Evolutionary conservation across 2,329 filamentous ascomycete species (phyloP), one percentile per base, ranked within the genome.

Genomic region (Fusarium sp.): DNA sequence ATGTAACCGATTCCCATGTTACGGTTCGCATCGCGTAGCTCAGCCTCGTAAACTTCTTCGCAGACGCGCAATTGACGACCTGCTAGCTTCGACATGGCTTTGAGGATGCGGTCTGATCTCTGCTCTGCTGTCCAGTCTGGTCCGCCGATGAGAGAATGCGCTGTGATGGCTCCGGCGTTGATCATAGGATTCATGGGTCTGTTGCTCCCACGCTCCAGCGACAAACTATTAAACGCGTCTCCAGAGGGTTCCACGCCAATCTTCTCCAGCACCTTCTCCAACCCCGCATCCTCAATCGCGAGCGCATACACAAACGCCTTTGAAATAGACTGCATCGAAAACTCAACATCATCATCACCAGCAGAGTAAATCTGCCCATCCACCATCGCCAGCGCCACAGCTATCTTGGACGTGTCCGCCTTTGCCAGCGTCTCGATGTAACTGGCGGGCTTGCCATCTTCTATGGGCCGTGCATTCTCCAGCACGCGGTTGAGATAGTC

Each of bases 311-410:
- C 82, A 57, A 84, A 84, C 3, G 82, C 78, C 50, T 84, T 84
- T 18, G 82, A 82, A 57, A 84, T 84, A 73, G 82, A 84, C 61
- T 84, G 82, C 39, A 84, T 84, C 4, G 82, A 84, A 62, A 84
- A 84, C 61, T 84, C 82, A 51, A 83, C 68, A 15, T 75, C 61
- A 52, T 84, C 82, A 67, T 84, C 82, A 7, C 82, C 82, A 3
- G 79, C 80, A 1, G 82, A 83, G 76, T 84, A 84, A 3, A 84
- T 41, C 22, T 82, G 79, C 14, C 82, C 82, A 39, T 84, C 82
- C 12, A 84, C 82, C 78, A 81, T 84, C 9, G 82, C 82, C 22
- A 84, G 68, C 2, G 82, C 81, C 22, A 83, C 81, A 11, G 79
- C 82, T 68, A 84, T 74, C 59, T 80, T 82, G 12, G 82, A 82